Conservation (phyloP, 2,329 filamentous ascomycete species). For the Ceratocystis harringtonii region DNA sequence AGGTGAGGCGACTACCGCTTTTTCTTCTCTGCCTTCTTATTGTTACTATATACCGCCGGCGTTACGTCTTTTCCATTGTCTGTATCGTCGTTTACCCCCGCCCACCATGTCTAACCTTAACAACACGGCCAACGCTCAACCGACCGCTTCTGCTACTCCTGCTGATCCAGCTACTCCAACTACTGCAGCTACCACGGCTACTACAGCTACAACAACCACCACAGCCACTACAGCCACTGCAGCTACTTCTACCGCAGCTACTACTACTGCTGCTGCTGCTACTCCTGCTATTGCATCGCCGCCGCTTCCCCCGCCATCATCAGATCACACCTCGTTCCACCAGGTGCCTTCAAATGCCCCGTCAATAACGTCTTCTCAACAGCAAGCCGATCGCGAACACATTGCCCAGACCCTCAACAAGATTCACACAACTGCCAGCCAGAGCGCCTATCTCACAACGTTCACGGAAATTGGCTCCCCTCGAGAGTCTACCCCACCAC, state of each 20-base stretch:
- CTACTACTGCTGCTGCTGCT: background rate
- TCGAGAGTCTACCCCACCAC: constrained; percentile 42
- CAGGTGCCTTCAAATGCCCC: constrained; percentile 33
- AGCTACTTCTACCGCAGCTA: too few species aligned
- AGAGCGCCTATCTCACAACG: constrained; percentile 69
- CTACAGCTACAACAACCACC: too few species aligned
- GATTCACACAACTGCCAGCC: constrained; percentile 79
- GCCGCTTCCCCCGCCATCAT: constrained; percentile 19
- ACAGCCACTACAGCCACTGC: too few species aligned
- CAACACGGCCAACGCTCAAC: background rate
- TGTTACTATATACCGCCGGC: background rate
- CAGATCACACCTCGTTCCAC: constrained; percentile 21
- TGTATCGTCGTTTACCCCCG: background rate
- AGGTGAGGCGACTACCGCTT: background rate
- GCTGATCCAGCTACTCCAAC: background rate
- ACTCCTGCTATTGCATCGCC: background rate
- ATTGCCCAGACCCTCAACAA: constrained; percentile 66
- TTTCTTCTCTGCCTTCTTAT: background rate
- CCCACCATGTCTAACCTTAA: background rate
- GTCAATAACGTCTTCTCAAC: constrained; percentile 26
- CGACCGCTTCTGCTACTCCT: background rate
- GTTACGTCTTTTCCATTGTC: background rate
- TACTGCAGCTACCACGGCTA: too few species aligned
- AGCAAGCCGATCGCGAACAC: constrained; percentile 47
- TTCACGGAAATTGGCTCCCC: constrained; percentile 83